Evolutionary conservation across 2,329 filamentous ascomycete species (phyloP), one percentile per base, ranked within the genome.

Genomic region (Trichoderma breve): DNA sequence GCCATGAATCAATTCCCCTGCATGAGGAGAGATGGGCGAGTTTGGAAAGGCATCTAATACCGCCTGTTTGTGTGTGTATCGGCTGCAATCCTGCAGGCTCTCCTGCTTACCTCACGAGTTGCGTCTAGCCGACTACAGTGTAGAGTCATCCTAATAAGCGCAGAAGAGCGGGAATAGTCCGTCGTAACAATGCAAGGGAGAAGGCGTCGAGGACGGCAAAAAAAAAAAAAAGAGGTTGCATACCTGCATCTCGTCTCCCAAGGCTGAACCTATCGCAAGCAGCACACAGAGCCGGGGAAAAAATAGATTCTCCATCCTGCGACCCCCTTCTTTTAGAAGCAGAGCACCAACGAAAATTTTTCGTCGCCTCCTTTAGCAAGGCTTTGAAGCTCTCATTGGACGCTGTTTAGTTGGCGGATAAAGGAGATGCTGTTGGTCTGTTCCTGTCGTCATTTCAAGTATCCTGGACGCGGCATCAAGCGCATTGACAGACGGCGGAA

Each of bases 341-440:
- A 64, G 63, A 53, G 47, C 63, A 58, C 53, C 32, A 47, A n/a
- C 21, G 24, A 34, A 61, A 21, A 11, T 15, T 34, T 69, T 34
- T 60, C 18, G 8, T 70, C 39, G 67, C 67, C 67, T 62, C 67
- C 55, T 53, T 62, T 34, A 26, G 66, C 28, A 21, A 69, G 39
- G 36, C 55, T 43, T n/a, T n/a, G 36, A 60, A 12, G 55, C 39
- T 47, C 15, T 15, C 43, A 51, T 69, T 69, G 55, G 66, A 51
- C 57, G 36, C 57, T 60, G 7, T 60, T 11, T 18, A 21, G 18
- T 32, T 32, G 32, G 28, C 53, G 53, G 65, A 34, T 55, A 60
- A 61, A 51, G 28, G 36, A 43, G 36, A 28, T 21, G 30, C 18
- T 26, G 32, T n/a, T 51, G 34, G 26, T 39, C 34, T 24, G 34